Base-by-base conservation (phyloP, 1,284 basidiomycete species). In the Cystobasidium sp. region DNA sequence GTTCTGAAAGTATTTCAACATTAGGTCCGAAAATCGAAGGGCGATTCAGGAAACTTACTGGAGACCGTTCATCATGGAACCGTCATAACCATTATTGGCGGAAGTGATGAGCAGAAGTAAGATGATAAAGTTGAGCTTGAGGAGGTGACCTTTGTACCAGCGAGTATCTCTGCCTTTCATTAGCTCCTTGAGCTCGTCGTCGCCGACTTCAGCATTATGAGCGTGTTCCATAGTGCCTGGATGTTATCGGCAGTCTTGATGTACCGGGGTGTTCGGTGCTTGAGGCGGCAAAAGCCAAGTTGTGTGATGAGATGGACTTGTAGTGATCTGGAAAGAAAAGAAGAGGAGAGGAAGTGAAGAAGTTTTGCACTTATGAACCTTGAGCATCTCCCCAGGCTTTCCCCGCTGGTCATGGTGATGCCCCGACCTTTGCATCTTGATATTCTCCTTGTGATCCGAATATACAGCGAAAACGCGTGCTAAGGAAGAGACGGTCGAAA, bases 101-200 rank as follows among this genome's bases (percentile, higher is more conserved):
- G 88, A 86, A 10, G 88, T 88, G 65, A 89, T 78, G 6, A 90
- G 82, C 3, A 88, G 88, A 16, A 89, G 81, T 16, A 88, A 67
- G 37, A 90, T 83, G 78, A 85, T 87, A 6, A 89, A 72, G 80
- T 90, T 90, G 44, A 90, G 65, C 39, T 67, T 67, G 47, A 49
- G 46, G 20, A 67, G 47, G 39, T 44, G 47, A 10, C 65, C 65
- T 31, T 39, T 51, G 65, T 67, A 67, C 65, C 65, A 67, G 14
- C 49, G 20, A 16, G 65, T 67, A 37, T 67, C 49, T 6, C 65
- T 44, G 41, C 22, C 20, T 22, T 53, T 52, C 43, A 67, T 43
- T n/a, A 67, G 46, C 14, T 43, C 46, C n/a, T 67, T 47, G 65
- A 67, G 65, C 22, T 67, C 51, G 16, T 37, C 49, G 31, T 67